Evolutionary conservation across 345 rosid genomes (phyloP), one percentile per base, ranked within the genome.

Genomic region (Hibiscus mutabilis): DNA sequence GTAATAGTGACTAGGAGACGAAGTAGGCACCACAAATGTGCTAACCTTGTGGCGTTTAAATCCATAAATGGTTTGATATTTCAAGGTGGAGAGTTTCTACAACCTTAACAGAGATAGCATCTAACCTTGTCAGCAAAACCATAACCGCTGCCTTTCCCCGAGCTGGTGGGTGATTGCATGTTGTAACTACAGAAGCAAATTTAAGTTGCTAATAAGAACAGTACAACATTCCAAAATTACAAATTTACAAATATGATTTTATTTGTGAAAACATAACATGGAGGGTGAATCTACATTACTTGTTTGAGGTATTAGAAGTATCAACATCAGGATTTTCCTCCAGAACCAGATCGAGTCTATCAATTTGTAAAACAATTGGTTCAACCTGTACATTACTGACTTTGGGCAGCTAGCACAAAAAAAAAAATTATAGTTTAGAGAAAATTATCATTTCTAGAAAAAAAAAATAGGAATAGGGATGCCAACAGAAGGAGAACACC

Each of bases 41-140:
- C 57, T 47, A 66, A 66, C 40, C 40, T 25, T 47, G 40, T 66
- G 29, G 70, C 19, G 12, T 14, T 66, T 47, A 24, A 66, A 66
- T 15, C 40, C 22, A 16, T 66, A 49, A 47, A 25, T 25, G 42
- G 58, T 27, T 65, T 49, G 24, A 49, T 16, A 49, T 25, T 44
- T 42, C 22, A 25, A 66, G 58, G 12, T 24, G 61, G 33, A 33
- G 15, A 2, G 12, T 71, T 31, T 35, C 64, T 60, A 53, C 33
- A 56, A 70, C 60, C 24, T 40, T 60, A 74, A 19, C 11, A 44
- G 75, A 74, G 42, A 60, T 59, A 49, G 68, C 19, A 69, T 25
- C 87, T 78, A 78, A 95, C 99, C 99, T 95, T 95, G 77, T 95
- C 99, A 44, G 99, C 97, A 81, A 90, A 92, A 71, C 98, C 99